These are phyloP conservation scores for Skeletonema menzelii DNA, from an alignment of 108 stramenopile species.

Conservation along the genomic window DNA sequence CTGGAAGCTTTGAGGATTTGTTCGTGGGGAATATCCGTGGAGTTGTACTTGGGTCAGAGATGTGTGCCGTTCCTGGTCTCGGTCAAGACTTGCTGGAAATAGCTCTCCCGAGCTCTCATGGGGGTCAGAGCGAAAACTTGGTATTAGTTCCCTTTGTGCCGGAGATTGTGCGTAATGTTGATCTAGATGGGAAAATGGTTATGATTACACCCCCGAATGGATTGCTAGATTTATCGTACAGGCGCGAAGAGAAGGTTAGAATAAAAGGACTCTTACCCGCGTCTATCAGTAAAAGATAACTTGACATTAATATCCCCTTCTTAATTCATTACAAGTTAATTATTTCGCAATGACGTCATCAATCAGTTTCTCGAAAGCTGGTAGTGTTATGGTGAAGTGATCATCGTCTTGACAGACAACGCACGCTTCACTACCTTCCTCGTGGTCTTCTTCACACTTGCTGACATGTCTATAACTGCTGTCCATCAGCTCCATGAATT, in stretches of 20 bases:
- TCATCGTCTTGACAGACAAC: constrained; percentile 24
- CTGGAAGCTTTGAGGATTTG: constrained; percentile 33
- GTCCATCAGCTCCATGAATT: constrained; percentile 42
- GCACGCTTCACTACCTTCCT: constrained; percentile 5
- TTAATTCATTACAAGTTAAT: not conserved
- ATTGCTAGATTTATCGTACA: constrained; percentile 76
- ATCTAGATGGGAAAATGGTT: constrained; percentile 52
- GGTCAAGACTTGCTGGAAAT: constrained; percentile 84
- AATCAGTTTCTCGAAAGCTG: constrained; percentile 38
- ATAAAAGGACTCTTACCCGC: constrained; percentile 76
- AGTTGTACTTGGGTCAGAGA: constrained; percentile 80
- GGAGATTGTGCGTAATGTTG: constrained; percentile 67
- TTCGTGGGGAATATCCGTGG: constrained; percentile 71
- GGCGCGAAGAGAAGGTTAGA: constrained; percentile 67
- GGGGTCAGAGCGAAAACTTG: constrained; percentile 54
- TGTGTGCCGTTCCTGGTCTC: constrained; percentile 76
- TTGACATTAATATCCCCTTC: not conserved
- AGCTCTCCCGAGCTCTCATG: constrained; percentile 32
- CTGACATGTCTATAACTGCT: constrained; percentile 23
- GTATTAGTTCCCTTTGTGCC: constrained; percentile 84
- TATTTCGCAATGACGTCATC: constrained; percentile 32
- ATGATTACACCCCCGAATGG: constrained; percentile 72
- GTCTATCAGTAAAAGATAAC: constrained; percentile 2
- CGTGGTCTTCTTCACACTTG: constrained; percentile 14
- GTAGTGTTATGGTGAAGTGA: constrained; percentile 30